Base-by-base conservation (phyloP, 1,284 basidiomycete genomes). In the Tremellales sp. region DNA sequence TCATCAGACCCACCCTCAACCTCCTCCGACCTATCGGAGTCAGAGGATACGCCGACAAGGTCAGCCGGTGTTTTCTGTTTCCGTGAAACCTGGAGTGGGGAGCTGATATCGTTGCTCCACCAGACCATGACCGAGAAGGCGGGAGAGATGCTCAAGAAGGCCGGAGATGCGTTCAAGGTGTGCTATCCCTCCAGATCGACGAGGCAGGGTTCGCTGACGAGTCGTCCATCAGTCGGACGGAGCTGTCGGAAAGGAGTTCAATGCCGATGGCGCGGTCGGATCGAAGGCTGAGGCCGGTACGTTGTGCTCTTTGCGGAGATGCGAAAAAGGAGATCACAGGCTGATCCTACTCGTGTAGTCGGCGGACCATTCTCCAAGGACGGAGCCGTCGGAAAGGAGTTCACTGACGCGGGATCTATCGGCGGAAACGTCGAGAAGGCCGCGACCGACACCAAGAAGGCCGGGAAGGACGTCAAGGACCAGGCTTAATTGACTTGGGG, bases 301-400 rank as follows among this genome's bases (percentile, higher is more conserved):
- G 56, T 48, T 1, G 1, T 8, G 13, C 19, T 38, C 21, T 22
- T n/a, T n/a, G n/a, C n/a, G n/a, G n/a, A n/a, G n/a, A n/a, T n/a
- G n/a, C n/a, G n/a, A n/a, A n/a, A 6, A 24, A n/a, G 27, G 18
- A 22, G 37, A 8, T 31, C n/a, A 19, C 10, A 29, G n/a, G n/a
- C 31, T 45, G 37, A 47, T 3, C 14, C 18, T 29, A 32, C 10
- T 35, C 19, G 4, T 5, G 16, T 27, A 54, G 57, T 63, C 27
- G 61, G 61, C 10, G 61, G 61, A 27, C 59, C 61, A n/a, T 61
- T 63, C 50, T 45, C 46, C 9, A 50, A 45, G 31, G 48, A 63
- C 21, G 61, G 59, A 21, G 55, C 53, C 21, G 43, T 63, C 27
- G 61, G 59, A 36, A 59, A 54, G 40, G 40, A 61, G 59, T 58